Evolutionary conservation across 2,329 filamentous ascomycete genomes (phyloP).

Genomic region (Penicillium olsonii): DNA sequence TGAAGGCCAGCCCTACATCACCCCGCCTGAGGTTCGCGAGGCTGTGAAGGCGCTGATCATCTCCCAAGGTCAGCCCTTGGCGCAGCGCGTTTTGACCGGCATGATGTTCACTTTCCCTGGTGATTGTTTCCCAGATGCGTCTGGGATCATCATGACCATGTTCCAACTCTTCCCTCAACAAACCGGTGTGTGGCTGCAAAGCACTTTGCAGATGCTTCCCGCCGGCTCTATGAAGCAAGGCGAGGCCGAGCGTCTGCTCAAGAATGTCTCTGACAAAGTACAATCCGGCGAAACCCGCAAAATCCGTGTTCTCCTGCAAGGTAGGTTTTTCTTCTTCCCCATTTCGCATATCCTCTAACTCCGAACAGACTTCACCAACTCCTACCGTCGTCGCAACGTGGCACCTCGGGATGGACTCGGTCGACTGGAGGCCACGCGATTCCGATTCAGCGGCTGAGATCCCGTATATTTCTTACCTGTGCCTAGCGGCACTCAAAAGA

Average conservation of each 20-base stretch:
- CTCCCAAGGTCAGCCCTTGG: conserved; percentile 72
- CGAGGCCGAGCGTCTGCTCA: conserved; percentile 79
- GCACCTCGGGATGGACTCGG: conserved; percentile 92
- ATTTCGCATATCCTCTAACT: conserved; percentile 1
- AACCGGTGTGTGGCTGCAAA: conserved; percentile 78
- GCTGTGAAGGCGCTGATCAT: conserved; percentile 72
- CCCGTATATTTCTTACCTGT: conserved; percentile 16
- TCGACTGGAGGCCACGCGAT: conserved; percentile 79
- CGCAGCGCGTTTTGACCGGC: conserved; percentile 87
- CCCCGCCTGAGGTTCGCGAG: conserved; percentile 68
- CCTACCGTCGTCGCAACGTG: conserved; percentile 88
- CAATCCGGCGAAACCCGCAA: conserved; percentile 70
- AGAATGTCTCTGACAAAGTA: conserved; percentile 77
- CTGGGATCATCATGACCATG: conserved; percentile 83
- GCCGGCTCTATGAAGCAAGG: conserved; percentile 74
- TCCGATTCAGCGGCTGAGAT: conserved; percentile 69
- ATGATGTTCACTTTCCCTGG: conserved; percentile 99
- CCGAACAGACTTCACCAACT: conserved; percentile 80
- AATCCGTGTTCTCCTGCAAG: conserved; percentile 79
- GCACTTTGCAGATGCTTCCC: conserved; percentile 81
- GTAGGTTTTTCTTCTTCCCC: conserved; percentile 23
- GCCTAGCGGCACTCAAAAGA: conserved; percentile 14
- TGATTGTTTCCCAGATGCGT: conserved; percentile 93
- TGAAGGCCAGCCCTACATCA: conserved; percentile 60
- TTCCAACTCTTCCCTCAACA: conserved; percentile 84